Base-by-base conservation (phyloP, 257 asterid species). In the Agastache rugosa region DNA sequence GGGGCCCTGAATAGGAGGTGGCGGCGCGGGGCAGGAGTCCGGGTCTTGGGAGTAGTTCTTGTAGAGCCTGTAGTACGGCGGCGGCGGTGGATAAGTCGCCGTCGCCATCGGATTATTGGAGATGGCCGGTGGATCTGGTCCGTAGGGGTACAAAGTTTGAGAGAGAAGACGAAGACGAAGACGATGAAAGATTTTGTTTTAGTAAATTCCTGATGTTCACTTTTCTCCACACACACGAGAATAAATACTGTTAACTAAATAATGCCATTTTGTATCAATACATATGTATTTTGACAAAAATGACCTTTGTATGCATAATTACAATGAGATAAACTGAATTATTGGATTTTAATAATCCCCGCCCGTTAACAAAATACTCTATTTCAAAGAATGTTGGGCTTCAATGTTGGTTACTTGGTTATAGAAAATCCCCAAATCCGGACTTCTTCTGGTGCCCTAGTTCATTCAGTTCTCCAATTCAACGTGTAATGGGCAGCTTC, bases 61-160 rank as follows among this genome's bases (percentile, higher is more conserved):
- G 88, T 94, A 94, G 56, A 89, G 91, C 85, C 68, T 85, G 85
- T 94, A 91, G 56, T 56, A 94, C 51, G 97, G 97, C 62, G 98
- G 97, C 4, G 98, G 97, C 48, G 98, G 98, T 11, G 98, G 97
- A 77, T 94, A 90, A 5, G 97, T 85, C 25, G 98, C 97, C 81
- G 97, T 92, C 41, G 97, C 90, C 97, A 89, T 93, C 34, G 35
- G 50, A 72, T 19, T 16, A 47, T 17, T 5, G 51, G 15, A 50
- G 15, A 55, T 17, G 58, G 51, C 51, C 51, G 17, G 8, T 10
- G 17, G 63, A 56, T 20, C 61, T 54, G 61, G 5, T 7, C 12
- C 34, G 34, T 29, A 3, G 34, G 34, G 3, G 34, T 29, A 29
- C 4, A 29, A 3, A 31, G 7, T 31, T 31, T 3, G 7, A 31